Evolutionary conservation across 129 eudicot species (phyloP), one percentile per base, ranked within the genome.

Genomic region (Mikania micrantha): DNA sequence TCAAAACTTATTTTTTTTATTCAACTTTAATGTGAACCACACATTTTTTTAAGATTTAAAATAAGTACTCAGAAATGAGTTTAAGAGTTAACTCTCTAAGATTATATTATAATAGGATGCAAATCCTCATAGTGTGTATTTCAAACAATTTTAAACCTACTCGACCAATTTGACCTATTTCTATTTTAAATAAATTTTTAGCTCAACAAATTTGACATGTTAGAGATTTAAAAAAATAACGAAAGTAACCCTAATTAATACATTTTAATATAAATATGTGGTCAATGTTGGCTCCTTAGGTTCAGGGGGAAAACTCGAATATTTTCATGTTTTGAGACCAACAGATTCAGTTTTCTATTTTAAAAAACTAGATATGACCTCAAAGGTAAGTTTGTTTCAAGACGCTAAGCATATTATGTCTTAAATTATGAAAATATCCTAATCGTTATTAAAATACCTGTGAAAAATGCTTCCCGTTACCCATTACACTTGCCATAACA

Each of bases 401-500:
- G 58, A 69, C 21, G 60, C 34, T 60, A 49, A 17, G 32, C 11
- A 59, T 5, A 35, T 60, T 70, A 48, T 44, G 19, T 34, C 8
- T 36, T 47, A 17, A 45, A 53, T 16, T 47, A 60, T 44, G 10
- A 71, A 4, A 48, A 71, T 24, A 36, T 44, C 40, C 52, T 28
- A 48, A 16, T 42, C 4, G 10, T 15, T 25, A 61, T 34, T 10
- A 28, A 41, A 65, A 66, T 81, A 88, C 96, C 95, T 78, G 83
- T 17, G 85, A 77, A 68, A 77, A 54, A 22, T 73, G 84, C 57
- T 79, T 81, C 76, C 77, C 85, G 11, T 80, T 74, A 38, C 74
- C 86, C 81, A 75, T 54, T 40, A 82, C 87, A 68, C 76, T 86
- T 24, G 87, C 95, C 90, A 93, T 86, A 53, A 93, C 72, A 77